Base-by-base conservation (phyloP, 164 flowering plant species). In the Houttuynia cordata region DNA sequence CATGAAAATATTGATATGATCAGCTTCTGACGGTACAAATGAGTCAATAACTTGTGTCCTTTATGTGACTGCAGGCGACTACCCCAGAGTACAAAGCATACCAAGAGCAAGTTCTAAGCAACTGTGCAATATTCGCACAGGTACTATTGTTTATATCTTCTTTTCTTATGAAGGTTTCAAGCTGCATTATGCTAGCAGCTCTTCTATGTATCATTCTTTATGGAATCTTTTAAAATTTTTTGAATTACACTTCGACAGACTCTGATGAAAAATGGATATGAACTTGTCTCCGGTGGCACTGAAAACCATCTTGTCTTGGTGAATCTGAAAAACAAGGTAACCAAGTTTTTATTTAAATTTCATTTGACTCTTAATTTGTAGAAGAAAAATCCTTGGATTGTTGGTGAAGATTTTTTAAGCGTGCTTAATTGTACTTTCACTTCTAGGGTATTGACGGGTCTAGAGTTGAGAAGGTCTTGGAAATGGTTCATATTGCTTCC, bases 281-380 rank as follows among this genome's bases (percentile, higher is more conserved):
- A 91, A 22, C 88, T 94, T 68, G 99, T 94, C 24, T 90, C 97
- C 66, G 99, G 97, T 54, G 99, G 99, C 68, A 93, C 99, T 59
- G 99, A 93, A 9, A 93, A 90, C 78, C 99, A 93, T 76, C 68
- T 93, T 51, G 97, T 93, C 53, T 73, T 90, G 81, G 97, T 90
- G 62, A 91, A 91, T 64, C 71, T 83, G 63, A 80, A 73, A 63
- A 69, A 65, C 67, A 82, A 78, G 87, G 87, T 82, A 53, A 17
- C 12, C 17, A 24, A 57, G 13, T 4, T 19, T 56, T 53, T 12
- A 41, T 47, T 41, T 24, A 21, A n/a, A 40, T 18, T 66, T 41
- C 53, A 4, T 21, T 19, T 23, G 18, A 25, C 34, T 9, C 5
- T 3, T 20, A 51, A n/a, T n/a, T n/a, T n/a, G n/a, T n/a, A n/a